A percentile compares a stretch with the other conserved stretches of the same genome.
Evolutionary conservation across 2,329 filamentous ascomycete species (phyloP).

Genomic region (Rhexocercosporidium sp.): DNA sequence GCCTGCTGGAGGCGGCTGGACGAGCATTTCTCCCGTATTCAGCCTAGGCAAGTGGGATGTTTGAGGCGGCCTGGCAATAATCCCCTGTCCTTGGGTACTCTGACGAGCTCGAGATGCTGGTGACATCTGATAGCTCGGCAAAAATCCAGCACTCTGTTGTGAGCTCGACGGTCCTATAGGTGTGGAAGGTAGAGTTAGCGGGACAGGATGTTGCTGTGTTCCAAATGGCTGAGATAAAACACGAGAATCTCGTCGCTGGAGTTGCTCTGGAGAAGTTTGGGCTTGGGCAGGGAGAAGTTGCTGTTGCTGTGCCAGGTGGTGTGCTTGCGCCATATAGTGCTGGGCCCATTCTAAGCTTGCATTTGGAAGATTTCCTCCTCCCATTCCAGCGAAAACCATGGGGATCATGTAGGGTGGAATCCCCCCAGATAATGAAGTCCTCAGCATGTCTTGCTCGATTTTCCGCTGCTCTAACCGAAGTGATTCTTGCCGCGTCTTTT

Average conservation of each 20-base stretch:
- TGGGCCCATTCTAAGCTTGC: constrained; percentile 71
- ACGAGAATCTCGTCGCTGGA: constrained; percentile 59
- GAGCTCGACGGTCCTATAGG: constrained; percentile 35
- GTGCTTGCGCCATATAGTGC: constrained; percentile 62
- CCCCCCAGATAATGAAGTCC: constrained; percentile 70
- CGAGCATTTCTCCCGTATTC: constrained; percentile 49
- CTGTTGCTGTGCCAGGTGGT: constrained; percentile 46
- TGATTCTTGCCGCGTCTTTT: constrained; percentile 66
- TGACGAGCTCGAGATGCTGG: constrained; percentile 41
- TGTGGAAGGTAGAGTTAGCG: constrained; percentile 41
- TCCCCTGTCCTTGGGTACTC: constrained; percentile 34
- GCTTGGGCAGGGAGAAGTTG: constrained; percentile 54
- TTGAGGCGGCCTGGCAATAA: constrained; percentile 38
- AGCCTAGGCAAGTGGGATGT: constrained; percentile 46
- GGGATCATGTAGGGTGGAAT: constrained; percentile 78
- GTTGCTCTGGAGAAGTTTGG: constrained; percentile 58
- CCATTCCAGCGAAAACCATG: constrained; percentile 75
- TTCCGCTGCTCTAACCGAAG: constrained; percentile 74
- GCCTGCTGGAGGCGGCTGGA: constrained; percentile 44
- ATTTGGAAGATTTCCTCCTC: constrained; percentile 64
- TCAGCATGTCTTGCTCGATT: constrained; percentile 74
- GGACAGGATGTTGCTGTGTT: constrained; percentile 34
- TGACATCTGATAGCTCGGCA: constrained; percentile 42
- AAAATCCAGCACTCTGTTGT: constrained; percentile 36
- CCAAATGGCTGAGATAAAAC: constrained; percentile 36